These are phyloP conservation scores for Penicillium odoratum DNA, from an alignment of 495 filamentous ascomycete genomes.

Conservation along the genomic window DNA sequence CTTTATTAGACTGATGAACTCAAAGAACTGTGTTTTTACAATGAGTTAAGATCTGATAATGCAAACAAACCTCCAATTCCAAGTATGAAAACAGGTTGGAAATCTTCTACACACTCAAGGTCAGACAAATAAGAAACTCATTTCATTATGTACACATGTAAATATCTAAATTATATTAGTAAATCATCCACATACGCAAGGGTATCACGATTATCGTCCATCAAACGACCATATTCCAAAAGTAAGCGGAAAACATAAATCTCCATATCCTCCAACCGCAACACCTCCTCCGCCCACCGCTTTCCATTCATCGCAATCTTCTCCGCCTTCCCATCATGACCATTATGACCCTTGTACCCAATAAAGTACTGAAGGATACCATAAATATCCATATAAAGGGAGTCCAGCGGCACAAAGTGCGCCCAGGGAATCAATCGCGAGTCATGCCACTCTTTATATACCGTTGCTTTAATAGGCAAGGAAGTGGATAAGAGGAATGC, in stretches of 20 bases:
- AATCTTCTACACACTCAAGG: too few relatives aligned
- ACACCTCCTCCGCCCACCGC: slow-evolving; percentile 36
- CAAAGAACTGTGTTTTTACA: too few relatives aligned
- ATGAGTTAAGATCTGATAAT: too few relatives aligned
- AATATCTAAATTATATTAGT: background rate
- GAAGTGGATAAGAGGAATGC: slow-evolving; percentile 44
- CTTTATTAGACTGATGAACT: too few relatives aligned
- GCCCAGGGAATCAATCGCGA: slow-evolving; percentile 55
- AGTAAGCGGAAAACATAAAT: slow-evolving; percentile 45
- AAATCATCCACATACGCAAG: background rate
- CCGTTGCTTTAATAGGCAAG: slow-evolving; percentile 46
- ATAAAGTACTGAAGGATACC: slow-evolving; percentile 46
- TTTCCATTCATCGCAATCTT: slow-evolving; percentile 43
- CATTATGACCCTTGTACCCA: slow-evolving; percentile 37
- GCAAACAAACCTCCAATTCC: too few relatives aligned
- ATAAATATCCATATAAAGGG: slow-evolving; percentile 31
- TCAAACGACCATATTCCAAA: slow-evolving; percentile 4
- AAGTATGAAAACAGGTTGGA: too few relatives aligned
- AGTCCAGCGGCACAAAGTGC: slow-evolving; percentile 51
- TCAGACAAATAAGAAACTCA: background rate
- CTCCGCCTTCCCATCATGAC: slow-evolving; percentile 29
- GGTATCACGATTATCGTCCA: background rate
- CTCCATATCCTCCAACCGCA: slow-evolving; percentile 39
- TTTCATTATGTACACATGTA: background rate
- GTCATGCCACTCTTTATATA: slow-evolving; percentile 59